Evolutionary conservation across 106 monocot genomes (phyloP).

Genomic region (Ottelia alismoides): DNA sequence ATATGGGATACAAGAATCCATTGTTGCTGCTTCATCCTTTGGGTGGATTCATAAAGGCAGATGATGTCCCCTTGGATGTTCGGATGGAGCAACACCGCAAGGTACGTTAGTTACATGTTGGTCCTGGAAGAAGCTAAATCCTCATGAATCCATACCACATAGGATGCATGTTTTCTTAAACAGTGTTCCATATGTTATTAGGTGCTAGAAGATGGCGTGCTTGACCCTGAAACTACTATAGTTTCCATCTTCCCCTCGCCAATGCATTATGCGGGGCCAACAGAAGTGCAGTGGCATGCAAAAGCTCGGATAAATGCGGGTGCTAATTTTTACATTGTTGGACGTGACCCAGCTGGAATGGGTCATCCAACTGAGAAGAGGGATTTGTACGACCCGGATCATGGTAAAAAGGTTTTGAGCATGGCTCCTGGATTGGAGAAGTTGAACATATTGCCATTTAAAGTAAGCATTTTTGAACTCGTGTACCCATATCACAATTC

Average conservation of each 20-base stretch:
- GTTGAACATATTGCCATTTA: constrained; percentile 89
- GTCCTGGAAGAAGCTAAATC: background rate
- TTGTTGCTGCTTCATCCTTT: constrained; percentile 87
- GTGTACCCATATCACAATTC: background rate
- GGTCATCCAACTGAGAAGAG: constrained; percentile 88
- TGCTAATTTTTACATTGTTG: constrained; percentile 99
- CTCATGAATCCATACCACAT: background rate
- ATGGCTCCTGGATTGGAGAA: constrained; percentile 97
- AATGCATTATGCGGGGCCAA: constrained; percentile 99
- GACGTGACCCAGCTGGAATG: constrained; percentile 98
- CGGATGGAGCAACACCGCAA: constrained; percentile 98
- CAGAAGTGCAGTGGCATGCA: constrained; percentile 99
- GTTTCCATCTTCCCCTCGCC: constrained; percentile 97
- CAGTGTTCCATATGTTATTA: constrained; percentile 7
- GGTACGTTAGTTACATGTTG: constrained; percentile 26
- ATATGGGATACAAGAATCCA: constrained; percentile 96
- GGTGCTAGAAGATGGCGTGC: constrained; percentile 95
- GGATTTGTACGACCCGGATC: constrained; percentile 96
- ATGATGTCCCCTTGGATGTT: constrained; percentile 92
- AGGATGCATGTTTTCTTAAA: background rate
- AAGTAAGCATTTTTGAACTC: constrained; percentile 21
- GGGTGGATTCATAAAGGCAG: constrained; percentile 91
- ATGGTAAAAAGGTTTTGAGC: constrained; percentile 93
- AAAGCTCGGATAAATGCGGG: constrained; percentile 97
- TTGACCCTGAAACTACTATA: constrained; percentile 87